Evolutionary conservation across 306 rosid genomes (phyloP).

Genomic region (Hippophae rhamnoides): DNA sequence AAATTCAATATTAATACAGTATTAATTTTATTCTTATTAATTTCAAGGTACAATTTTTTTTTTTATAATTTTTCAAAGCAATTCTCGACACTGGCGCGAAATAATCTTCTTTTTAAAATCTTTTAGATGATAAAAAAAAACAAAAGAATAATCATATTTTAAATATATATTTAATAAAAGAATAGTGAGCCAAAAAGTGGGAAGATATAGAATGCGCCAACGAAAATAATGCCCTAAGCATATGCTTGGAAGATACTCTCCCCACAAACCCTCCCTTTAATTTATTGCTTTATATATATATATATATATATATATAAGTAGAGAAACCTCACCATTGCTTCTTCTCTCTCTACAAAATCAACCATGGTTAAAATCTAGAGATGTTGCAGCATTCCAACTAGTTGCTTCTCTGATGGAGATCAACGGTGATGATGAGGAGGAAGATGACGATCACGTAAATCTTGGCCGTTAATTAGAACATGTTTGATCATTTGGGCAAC

Average conservation of each 20-base stretch:
- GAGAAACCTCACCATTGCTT: constrained; percentile 3
- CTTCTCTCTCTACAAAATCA: constrained; percentile 24
- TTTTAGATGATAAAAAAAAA: no score
- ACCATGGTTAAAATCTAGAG: neutral
- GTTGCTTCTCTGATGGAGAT: constrained; percentile 10
- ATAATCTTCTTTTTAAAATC: no score
- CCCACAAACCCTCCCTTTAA: constrained; percentile 27
- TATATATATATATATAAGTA: neutral
- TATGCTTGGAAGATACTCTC: constrained; percentile 67
- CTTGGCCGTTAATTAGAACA: constrained; percentile 24
- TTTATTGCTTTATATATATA: constrained; percentile 13
- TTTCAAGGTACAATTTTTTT: no score
- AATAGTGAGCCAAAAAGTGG: constrained; percentile 13
- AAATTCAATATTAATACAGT: no score
- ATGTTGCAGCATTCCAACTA: constrained; percentile 10
- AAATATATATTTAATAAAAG: no score
- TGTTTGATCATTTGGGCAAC: constrained; percentile 66
- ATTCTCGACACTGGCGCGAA: no score
- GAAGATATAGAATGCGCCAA: constrained; percentile 30
- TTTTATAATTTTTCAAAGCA: no score
- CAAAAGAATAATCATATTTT: no score
- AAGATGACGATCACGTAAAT: constrained; percentile 7
- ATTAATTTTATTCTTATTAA: no score
- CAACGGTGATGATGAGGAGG: constrained; percentile 21
- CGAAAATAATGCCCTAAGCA: constrained; percentile 45